Percentiles rank a stretch among this genome's conserved stretches.
Conservation (phyloP, 345 rosid genomes). For the Trapa incisa region DNA sequence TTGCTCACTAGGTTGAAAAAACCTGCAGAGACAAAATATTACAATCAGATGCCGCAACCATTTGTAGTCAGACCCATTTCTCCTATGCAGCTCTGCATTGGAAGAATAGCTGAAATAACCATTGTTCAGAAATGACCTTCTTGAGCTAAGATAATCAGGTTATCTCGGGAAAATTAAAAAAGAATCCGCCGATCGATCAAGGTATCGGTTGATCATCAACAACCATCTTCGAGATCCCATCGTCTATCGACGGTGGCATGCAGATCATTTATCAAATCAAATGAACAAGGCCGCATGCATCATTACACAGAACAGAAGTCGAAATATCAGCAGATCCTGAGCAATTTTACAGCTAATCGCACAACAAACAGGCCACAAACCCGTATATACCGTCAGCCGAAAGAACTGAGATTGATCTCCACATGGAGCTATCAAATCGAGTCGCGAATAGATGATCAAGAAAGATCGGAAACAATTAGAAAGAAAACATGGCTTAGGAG, state of each 20-base stretch:
- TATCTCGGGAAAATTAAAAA: neutral
- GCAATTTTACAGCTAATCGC: neutral
- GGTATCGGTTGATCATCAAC: neutral
- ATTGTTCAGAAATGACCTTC: neutral
- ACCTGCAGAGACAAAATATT: neutral
- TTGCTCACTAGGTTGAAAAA: slow-evolving; percentile 4
- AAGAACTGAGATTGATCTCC: neutral
- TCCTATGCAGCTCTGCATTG: neutral
- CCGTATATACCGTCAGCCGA: neutral
- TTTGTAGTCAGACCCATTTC: neutral
- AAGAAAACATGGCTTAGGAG: neutral
- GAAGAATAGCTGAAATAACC: neutral
- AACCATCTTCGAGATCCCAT: neutral
- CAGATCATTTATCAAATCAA: neutral
- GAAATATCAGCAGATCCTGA: neutral
- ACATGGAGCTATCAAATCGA: neutral
- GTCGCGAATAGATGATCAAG: neutral
- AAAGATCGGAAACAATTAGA: neutral
- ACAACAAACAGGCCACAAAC: neutral
- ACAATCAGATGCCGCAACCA: neutral
- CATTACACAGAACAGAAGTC: neutral
- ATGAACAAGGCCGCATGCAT: neutral
- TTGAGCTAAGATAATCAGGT: neutral
- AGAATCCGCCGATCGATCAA: neutral
- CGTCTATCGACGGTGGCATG: neutral